Evolutionary conservation across 108 stramenopile genomes (phyloP), one percentile per base, ranked within the genome.

Genomic region (Cyclotella sp.): DNA sequence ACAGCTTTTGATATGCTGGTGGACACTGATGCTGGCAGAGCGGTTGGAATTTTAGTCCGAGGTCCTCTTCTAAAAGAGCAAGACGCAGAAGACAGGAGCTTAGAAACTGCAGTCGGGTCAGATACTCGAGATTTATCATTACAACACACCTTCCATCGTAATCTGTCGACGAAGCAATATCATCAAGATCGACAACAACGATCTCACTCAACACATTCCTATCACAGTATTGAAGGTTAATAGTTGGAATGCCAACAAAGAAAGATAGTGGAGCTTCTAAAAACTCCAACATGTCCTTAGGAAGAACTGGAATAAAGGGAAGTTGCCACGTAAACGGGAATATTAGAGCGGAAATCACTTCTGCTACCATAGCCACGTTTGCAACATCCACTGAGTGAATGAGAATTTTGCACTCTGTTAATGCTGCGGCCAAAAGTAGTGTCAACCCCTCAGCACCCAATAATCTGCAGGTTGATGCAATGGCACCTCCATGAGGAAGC

Each of bases 221-320:
- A 57, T 93, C 91, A 21, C 93, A 75, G 40, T 77, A 71, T 28
- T 86, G 55, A 67, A 95, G 67, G 45, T 78, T 91, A 27, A 77
- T 84, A 8, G 91, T 74, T 26, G 94, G 91, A 59, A 90, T 69
- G 15, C 94, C 94, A 53, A 95, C 68, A 46, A 95, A 83, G 69
- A 90, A 95, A 19, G 91, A 88, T 9, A 95, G 65, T 21, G 94
- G 94, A 1, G 94, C 94, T 51, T 95, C 94, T 44, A 93, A 83
- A 68, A 95, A 87, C 61, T 93, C 92, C 24, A 93, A 68, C 94
- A 95, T 95, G 26, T 75, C 87, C 57, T 84, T 60, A 0, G 94
- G 94, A 13, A 95, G 84, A 19, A 95, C 88, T 13, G 92, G 92
- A 78, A 95, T 89, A 63, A 89, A 95, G 6, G 94, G 94, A n/a